Evolutionary conservation across 1,284 basidiomycete species (phyloP), one percentile per base, ranked within the genome.

Genomic region (Ganoderma meredithae): DNA sequence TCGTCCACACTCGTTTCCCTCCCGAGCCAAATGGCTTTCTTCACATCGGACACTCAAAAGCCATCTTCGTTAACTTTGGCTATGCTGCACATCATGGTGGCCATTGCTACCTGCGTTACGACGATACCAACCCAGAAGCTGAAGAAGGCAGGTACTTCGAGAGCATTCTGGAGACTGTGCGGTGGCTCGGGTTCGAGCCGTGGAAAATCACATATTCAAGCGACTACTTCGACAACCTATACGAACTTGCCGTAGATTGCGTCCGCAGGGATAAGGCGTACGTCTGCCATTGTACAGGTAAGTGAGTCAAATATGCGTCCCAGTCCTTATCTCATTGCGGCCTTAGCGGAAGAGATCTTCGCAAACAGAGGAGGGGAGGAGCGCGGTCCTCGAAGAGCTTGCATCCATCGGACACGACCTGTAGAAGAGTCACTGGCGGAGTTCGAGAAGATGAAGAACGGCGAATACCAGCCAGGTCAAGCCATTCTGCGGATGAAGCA

Each of bases 201-300:
- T 99, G 95, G 94, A 96, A 96, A 82, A 96, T 99, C 83, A 99
- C 98, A 15, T 99, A 99, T 81, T 99, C 97, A 62, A 97, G 95
- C 77, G 98, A 99, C 82, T 96, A 99, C 83, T 99, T 99, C 80
- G 89, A 94, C 71, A 82, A 91, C 77, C 83, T 99, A 25, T 95
- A 97, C 78, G 91, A 93, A 27, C 86, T 99, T 36, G 97, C 97
- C 2, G 87, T 96, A n/a, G 92, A 97, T 78, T 84, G 99, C 63
- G 97, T 97, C 74, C 90, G 90, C 79, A 86, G 94, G 44, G 96
- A 95, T 71, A 95, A 95, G 80, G 98, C 94, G 9, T 99, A 99
- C 82, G 90, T 99, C 10, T 98, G 97, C 78, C 94, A 97, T 78
- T 99, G 97, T 79, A 95, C 94, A 75, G 93, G 95, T 96, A 75